Percentiles rank a stretch among this genome's conserved stretches.
Conservation (phyloP, 257 asterid genomes). For the Cynanchum wilfordii region DNA sequence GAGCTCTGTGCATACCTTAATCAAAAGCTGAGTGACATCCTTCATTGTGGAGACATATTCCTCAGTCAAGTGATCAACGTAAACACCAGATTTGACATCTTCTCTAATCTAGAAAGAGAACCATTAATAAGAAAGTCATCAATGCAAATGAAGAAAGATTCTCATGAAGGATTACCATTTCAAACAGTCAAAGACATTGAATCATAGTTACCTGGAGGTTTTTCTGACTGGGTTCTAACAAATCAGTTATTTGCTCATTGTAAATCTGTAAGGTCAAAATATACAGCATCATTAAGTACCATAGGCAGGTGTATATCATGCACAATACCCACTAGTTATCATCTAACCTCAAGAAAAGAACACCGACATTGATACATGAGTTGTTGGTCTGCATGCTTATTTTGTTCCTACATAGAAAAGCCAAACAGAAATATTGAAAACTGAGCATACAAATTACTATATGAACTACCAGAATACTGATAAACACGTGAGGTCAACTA, state of each 20-base stretch:
- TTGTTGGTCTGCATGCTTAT: slow-evolving; percentile 72
- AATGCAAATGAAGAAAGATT: neutral
- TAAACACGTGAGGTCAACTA: neutral
- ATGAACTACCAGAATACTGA: neutral
- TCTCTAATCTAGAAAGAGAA: slow-evolving; percentile 70
- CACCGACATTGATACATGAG: slow-evolving; percentile 88
- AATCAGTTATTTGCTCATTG: slow-evolving; percentile 97
- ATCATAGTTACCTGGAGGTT: slow-evolving; percentile 74
- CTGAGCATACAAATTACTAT: neutral
- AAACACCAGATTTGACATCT: slow-evolving; percentile 87
- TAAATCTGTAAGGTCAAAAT: slow-evolving; percentile 59
- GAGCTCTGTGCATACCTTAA: slow-evolving; percentile 52
- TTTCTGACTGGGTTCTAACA: slow-evolving; percentile 88
- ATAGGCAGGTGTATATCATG: slow-evolving; percentile 1
- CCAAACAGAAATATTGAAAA: neutral
- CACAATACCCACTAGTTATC: slow-evolving; percentile 14
- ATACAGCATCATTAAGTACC: slow-evolving; percentile 7
- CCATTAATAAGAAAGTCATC: neutral
- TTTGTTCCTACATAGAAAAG: slow-evolving; percentile 69
- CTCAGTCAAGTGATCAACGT: slow-evolving; percentile 94
- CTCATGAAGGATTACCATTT: neutral
- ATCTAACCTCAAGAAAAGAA: slow-evolving; percentile 90
- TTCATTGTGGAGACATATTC: slow-evolving; percentile 85
- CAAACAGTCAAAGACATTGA: neutral
- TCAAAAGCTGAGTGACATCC: slow-evolving; percentile 77